These are phyloP conservation scores for Neonectria punicea DNA, from an alignment of 2,329 filamentous ascomycete genomes.

Conservation along the genomic window DNA sequence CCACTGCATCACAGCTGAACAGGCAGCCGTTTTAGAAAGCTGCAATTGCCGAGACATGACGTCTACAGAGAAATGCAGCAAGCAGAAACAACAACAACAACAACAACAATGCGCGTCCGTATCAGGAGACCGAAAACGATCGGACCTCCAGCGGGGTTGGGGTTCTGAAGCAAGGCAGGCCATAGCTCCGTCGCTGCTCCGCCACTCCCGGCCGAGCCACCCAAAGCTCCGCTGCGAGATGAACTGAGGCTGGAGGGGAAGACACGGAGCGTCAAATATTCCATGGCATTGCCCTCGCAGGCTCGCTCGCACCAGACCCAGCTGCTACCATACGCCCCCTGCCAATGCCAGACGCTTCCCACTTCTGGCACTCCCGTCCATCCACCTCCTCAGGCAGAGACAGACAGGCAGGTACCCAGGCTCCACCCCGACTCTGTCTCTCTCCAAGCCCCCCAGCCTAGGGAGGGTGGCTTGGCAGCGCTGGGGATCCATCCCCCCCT, in stretches of 20 bases:
- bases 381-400: neutral
- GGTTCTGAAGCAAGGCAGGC: slow-evolving; percentile 4
- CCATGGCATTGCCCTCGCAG: neutral
- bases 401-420: no score
- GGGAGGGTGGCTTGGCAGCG: neutral
- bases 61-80: neutral
- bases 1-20: neutral
- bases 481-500: no score
- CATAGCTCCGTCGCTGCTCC: slow-evolving; percentile 26
- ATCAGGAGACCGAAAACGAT: neutral
- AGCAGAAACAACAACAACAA: neutral
- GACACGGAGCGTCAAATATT: neutral
- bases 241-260: slow-evolving; percentile 14
- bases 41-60: neutral
- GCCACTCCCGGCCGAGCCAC: slow-evolving; percentile 38
- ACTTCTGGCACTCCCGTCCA: neutral
- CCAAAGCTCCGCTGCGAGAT: neutral
- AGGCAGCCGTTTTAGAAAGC: slow-evolving; percentile 8
- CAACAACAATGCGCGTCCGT: neutral
- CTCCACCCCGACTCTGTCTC: neutral
- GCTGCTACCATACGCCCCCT: no score
- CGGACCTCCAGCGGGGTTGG: slow-evolving; percentile 20
- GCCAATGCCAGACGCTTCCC: neutral
- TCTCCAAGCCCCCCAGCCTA: no score
- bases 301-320: no score